Evolutionary conservation across 257 asterid species (phyloP), one percentile per base, ranked within the genome.

Genomic region (Buddleja alternifolia): DNA sequence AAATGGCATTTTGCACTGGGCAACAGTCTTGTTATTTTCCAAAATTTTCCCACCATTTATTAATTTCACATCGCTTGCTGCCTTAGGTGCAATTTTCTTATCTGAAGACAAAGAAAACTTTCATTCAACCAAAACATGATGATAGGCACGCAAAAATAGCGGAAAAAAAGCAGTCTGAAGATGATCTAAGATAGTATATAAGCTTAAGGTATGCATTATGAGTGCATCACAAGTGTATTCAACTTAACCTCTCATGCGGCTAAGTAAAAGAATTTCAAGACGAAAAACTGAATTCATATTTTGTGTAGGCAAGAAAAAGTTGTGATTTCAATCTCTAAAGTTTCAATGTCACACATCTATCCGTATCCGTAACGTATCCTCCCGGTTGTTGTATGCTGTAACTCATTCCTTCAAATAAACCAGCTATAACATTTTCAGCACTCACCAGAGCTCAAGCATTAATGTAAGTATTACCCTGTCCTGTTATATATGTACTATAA

Each of bases 1-100:
- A 32, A 87, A 84, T 15, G 89, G 92, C 84, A 76, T 86, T 79
- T 80, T 87, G 81, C 96, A 92, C 79, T 89, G 92, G 7, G 82
- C 88, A 75, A 89, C 92, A 54, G 96, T 90, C 85, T 78, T 88
- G 88, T 53, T 88, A 69, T 88, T 92, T 74, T 92, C 97, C 85
- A 92, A 67, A 25, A 92, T 81, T 60, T 88, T 92, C 53, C 98
- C 98, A 17, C 91, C 91, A 74, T 82, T 77, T 53, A 92, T 92
- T 83, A 92, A 74, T 71, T 90, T 92, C 73, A 92, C 85, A 70
- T 92, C 98, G 66, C 73, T 86, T 40, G 89, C 95, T 46, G 84
- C 85, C 83, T 89, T 89, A 0, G 97, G 98, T 25, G 88, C 83
- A 69, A 86, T 65, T 80, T 81, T 87, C 79, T 89, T 92, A 73